Conservation (phyloP, 2,329 filamentous ascomycete species). For the Epichloe baconii region DNA sequence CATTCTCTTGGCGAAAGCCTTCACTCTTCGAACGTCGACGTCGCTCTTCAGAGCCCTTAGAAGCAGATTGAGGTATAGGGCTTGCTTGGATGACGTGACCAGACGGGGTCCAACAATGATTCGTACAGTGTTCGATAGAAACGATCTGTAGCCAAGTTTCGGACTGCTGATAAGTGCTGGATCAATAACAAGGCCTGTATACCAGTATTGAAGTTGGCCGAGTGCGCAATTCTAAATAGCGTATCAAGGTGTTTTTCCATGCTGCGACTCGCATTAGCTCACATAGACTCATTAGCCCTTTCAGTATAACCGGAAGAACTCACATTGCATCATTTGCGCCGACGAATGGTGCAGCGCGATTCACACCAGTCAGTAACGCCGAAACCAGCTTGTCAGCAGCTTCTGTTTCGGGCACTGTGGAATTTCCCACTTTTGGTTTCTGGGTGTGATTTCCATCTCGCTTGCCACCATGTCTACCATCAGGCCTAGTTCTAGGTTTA, state of each 20-base stretch:
- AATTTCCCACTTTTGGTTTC: slow-evolving; percentile 5
- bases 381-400: slow-evolving; percentile 79
- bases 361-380: slow-evolving; percentile 83
- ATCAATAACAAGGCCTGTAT: slow-evolving; percentile 92
- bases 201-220: slow-evolving; percentile 96
- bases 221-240: slow-evolving; percentile 90
- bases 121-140: slow-evolving; percentile 96
- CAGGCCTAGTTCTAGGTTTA: slow-evolving; percentile 15
- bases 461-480: slow-evolving; percentile 9
- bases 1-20: slow-evolving; percentile 90
- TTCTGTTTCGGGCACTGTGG: slow-evolving; percentile 48
- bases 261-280: slow-evolving; percentile 24
- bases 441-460: slow-evolving; percentile 4
- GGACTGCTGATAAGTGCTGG: slow-evolving; percentile 74
- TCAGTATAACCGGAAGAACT: slow-evolving; percentile 15
- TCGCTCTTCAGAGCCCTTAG: slow-evolving; percentile 83
- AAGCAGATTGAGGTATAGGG: slow-evolving; percentile 84
- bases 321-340: slow-evolving; percentile 64
- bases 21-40: slow-evolving; percentile 78
- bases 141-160: slow-evolving; percentile 71
- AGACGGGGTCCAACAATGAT: slow-evolving; percentile 85
- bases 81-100: slow-evolving; percentile 82
- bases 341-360: slow-evolving; percentile 88
- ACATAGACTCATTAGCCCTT: not conserved
- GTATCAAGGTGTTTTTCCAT: slow-evolving; percentile 86